Conservation (phyloP, 2,329 filamentous ascomycete genomes). For the Ophiocordyceps sinensis region DNA sequence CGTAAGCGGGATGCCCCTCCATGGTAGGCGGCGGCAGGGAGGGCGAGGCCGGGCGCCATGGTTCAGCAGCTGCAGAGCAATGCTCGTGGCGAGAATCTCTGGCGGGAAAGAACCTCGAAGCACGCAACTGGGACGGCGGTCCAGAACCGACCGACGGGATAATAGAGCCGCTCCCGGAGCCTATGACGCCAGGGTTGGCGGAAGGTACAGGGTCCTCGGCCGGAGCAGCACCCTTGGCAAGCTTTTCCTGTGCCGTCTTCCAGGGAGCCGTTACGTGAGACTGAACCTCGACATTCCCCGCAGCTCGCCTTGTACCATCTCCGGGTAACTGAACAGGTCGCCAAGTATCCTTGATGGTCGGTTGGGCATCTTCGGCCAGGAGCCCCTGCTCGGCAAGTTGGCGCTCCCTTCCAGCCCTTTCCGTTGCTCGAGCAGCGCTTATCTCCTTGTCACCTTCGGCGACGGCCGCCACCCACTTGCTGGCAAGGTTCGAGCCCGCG, state of each 20-base stretch:
- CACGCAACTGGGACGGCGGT: slow-evolving; percentile 30
- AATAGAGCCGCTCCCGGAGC: slow-evolving; percentile 11
- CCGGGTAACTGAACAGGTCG: slow-evolving; percentile 25
- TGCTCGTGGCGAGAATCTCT: slow-evolving; percentile 32
- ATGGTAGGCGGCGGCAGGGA: slow-evolving; percentile 60
- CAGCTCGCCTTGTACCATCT: slow-evolving; percentile 18
- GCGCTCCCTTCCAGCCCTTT: slow-evolving; percentile 26
- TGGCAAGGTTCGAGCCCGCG: slow-evolving; percentile 18
- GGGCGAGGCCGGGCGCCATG: slow-evolving; percentile 38
- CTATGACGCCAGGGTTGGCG: slow-evolving; percentile 14
- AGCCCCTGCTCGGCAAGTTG: slow-evolving; percentile 29
- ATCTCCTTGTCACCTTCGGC: slow-evolving; percentile 32
- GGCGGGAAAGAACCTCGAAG: slow-evolving; percentile 48
- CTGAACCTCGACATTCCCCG: slow-evolving; percentile 12
- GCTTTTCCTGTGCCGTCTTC: slow-evolving; percentile 16
- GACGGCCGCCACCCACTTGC: slow-evolving; percentile 28
- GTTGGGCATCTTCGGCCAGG: slow-evolving; percentile 28
- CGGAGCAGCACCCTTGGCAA: slow-evolving; percentile 3
- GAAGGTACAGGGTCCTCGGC: slow-evolving; percentile 10
- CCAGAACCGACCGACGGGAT: slow-evolving; percentile 13
- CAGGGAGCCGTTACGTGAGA: slow-evolving; percentile 14
- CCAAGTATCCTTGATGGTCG: slow-evolving; percentile 40
- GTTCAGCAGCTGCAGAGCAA: slow-evolving; percentile 18
- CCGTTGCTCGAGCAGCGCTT: slow-evolving; percentile 21
- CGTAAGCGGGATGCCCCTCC: slow-evolving; percentile 57